Conservation (phyloP, 345 rosid genomes). For the Brassica carinata region DNA sequence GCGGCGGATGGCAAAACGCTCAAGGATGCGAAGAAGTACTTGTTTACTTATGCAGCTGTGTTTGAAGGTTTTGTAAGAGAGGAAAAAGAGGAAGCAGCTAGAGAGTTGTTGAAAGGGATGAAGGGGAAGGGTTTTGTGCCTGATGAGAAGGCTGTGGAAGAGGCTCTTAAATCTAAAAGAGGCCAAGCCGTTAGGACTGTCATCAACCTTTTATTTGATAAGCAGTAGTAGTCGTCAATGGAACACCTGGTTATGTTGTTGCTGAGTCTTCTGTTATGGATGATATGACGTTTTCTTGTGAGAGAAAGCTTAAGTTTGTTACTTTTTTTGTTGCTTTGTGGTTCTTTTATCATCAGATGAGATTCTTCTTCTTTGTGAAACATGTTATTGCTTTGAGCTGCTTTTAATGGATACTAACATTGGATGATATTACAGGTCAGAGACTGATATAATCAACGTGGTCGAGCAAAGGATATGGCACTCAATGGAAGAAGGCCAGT, state of each 20-base stretch:
- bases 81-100: conserved; percentile 53
- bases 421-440: conserved; percentile 58
- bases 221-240: conserved; percentile 34
- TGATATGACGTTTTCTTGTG: background rate
- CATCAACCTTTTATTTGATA: conserved; percentile 53
- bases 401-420: conserved; percentile 9
- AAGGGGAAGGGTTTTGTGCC: conserved; percentile 54
- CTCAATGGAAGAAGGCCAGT: conserved; percentile 95
- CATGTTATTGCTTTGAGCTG: background rate
- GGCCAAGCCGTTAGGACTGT: conserved; percentile 49
- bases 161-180: conserved; percentile 46
- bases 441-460: conserved; percentile 76
- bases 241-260: conserved; percentile 10
- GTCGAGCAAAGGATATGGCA: conserved; percentile 97
- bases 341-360: background rate
- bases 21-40: conserved; percentile 51
- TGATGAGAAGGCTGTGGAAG: conserved; percentile 57
- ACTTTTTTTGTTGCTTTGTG: background rate
- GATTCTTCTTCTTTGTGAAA: background rate
- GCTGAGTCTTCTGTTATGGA: conserved; percentile 3
- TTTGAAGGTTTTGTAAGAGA: conserved; percentile 57
- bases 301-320: background rate
- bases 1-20: conserved; percentile 45
- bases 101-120: conserved; percentile 50
- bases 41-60: conserved; percentile 55